A percentile compares a stretch with the other conserved stretches of the same genome.
Conservation (phyloP, 371 early-diverging fungal genomes). For the Paraphysoderma sedebokerense region DNA sequence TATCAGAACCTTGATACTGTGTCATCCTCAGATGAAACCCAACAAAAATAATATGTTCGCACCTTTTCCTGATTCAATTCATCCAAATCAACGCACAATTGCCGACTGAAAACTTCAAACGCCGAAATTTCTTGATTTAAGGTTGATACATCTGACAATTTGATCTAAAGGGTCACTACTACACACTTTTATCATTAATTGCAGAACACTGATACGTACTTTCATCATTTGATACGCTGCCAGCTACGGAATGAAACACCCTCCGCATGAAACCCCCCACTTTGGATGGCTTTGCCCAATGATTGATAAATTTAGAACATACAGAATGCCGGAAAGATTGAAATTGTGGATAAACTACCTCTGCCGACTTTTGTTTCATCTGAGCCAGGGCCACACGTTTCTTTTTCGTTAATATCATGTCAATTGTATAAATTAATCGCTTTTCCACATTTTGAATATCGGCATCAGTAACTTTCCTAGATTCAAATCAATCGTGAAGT, state of each 20-base stretch:
- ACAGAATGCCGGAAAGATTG: neutral
- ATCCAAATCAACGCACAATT: slow-evolving; percentile 40
- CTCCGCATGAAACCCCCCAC: slow-evolving; percentile 20
- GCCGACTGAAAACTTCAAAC: slow-evolving; percentile 17
- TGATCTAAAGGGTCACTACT: no score
- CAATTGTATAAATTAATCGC: slow-evolving; percentile 36
- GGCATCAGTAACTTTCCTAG: slow-evolving; percentile 16
- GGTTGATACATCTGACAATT: neutral
- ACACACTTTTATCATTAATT: neutral
- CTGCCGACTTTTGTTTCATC: slow-evolving; percentile 5
- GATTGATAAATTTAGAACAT: neutral
- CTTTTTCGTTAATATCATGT: slow-evolving; percentile 35
- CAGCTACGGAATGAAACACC: slow-evolving; percentile 15
- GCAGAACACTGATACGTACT: slow-evolving; percentile 7
- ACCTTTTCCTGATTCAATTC: slow-evolving; percentile 36
- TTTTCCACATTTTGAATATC: slow-evolving; percentile 40
- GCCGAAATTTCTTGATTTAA: slow-evolving; percentile 10
- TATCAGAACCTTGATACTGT: neutral
- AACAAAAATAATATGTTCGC: neutral
- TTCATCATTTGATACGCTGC: slow-evolving; percentile 7
- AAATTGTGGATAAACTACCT: slow-evolving; percentile 10
- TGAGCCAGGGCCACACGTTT: slow-evolving; percentile 29
- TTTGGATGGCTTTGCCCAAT: slow-evolving; percentile 6
- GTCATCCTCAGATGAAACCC: neutral
- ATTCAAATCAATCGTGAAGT: neutral